phyloP scores from a whole-genome alignment of 2,329 filamentous ascomycete species.

The Fusarium lateritium region DNA sequence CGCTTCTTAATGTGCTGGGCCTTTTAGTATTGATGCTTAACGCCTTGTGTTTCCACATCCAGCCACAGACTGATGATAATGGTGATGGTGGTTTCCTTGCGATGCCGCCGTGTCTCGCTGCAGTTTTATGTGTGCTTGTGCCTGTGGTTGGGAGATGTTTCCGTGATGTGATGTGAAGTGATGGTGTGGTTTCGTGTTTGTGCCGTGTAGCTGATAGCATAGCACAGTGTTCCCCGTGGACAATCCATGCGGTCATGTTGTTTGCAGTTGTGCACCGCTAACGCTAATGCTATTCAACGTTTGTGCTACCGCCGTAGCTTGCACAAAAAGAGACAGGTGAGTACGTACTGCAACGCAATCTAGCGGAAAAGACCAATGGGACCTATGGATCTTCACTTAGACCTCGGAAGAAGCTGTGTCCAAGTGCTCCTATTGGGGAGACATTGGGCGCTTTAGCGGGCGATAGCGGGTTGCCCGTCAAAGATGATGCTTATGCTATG shows the following conservation, averaged over 20 bases:
- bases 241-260: conserved; percentile 6
- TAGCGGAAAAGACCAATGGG: conserved; percentile 6
- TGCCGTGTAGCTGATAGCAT: conserved; percentile 13
- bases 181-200: conserved; percentile 44
- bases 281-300: neutral
- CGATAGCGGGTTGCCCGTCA: conserved; percentile 13
- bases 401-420: neutral
- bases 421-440: conserved; percentile 22
- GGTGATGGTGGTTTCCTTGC: conserved; percentile 6
- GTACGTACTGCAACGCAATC: neutral
- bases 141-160: conserved; percentile 27
- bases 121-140: conserved; percentile 22
- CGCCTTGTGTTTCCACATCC: conserved; percentile 1
- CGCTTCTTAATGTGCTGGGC: neutral
- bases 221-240: conserved; percentile 12
- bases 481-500: conserved; percentile 25
- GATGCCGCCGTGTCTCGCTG: conserved; percentile 19
- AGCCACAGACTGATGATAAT: conserved; percentile 5
- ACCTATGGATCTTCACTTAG: neutral
- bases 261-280: conserved; percentile 10
- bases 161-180: conserved; percentile 18
- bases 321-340: conserved; percentile 7
- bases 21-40: neutral
- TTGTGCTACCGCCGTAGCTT: conserved; percentile 9
- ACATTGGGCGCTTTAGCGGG: conserved; percentile 13